Conservation (phyloP, 768 basidiomycete species). For the Calocybe gangraenosa region DNA sequence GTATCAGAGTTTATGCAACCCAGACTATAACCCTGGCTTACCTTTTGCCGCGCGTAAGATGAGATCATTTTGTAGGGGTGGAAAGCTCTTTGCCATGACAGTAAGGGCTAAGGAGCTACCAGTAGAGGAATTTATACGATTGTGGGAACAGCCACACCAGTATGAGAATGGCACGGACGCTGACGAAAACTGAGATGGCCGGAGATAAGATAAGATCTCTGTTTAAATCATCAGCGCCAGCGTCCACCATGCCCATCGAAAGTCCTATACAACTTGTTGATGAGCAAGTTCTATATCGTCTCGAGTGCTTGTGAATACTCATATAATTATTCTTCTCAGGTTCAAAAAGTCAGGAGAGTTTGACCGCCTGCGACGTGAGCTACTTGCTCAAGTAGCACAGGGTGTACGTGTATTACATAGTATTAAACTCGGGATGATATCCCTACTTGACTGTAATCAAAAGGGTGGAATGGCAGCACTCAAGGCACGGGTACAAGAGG, state of each 20-base stretch:
- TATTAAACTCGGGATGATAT: too few species aligned
- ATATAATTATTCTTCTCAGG: conserved; percentile 28
- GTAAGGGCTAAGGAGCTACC: background rate
- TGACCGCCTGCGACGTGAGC: conserved; percentile 63
- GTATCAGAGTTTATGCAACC: background rate
- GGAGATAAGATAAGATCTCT: conserved; percentile 6
- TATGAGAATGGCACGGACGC: too few species aligned
- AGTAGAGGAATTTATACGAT: too few species aligned
- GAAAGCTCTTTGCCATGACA: conserved; percentile 48
- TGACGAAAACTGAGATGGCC: too few species aligned
- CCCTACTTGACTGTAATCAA: conserved; percentile 1
- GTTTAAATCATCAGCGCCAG: too few species aligned
- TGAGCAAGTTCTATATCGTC: conserved; percentile 39
- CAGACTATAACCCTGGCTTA: conserved; percentile 22
- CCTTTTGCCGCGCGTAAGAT: conserved; percentile 85
- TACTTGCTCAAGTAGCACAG: conserved; percentile 57
- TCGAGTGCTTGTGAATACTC: background rate
- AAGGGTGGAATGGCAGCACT: conserved; percentile 53
- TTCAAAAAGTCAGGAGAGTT: conserved; percentile 82
- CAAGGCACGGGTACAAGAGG: conserved; percentile 56
- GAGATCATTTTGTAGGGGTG: conserved; percentile 81
- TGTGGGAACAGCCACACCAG: too few species aligned
- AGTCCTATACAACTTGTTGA: conserved; percentile 61
- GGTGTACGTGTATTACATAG: conserved; percentile 39
- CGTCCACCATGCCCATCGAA: conserved; percentile 39